Conservation (phyloP, 164 flowering plant genomes). For the Sextonia rubra region DNA sequence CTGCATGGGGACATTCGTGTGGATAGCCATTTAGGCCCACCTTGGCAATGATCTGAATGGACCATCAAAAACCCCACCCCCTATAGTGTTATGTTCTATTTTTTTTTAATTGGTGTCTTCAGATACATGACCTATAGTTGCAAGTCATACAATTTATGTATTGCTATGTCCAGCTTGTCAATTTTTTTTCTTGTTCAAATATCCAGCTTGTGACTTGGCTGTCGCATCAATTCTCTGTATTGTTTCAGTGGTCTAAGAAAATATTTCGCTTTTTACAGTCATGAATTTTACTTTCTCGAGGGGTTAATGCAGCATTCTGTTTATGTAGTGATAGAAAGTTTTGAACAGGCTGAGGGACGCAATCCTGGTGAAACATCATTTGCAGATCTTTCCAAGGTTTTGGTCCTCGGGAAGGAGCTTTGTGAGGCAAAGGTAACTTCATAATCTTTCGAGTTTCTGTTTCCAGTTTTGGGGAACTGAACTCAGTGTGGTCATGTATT, state of each 20-base stretch:
- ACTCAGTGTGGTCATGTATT: too few species aligned
- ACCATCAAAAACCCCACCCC: too few species aligned
- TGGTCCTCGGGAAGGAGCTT: slow-evolving; percentile 65
- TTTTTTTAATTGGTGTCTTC: too few species aligned
- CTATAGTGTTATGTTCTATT: too few species aligned
- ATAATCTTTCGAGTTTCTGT: not conserved
- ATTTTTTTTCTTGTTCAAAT: not conserved
- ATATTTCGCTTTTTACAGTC: not conserved
- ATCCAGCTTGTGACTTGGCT: not conserved
- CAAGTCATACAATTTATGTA: not conserved
- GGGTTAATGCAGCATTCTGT: not conserved
- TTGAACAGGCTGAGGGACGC: slow-evolving; percentile 64
- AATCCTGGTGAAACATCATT: slow-evolving; percentile 54
- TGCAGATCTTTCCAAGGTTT: slow-evolving; percentile 59
- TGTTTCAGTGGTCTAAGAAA: not conserved
- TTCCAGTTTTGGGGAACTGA: too few species aligned
- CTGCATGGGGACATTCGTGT: too few species aligned
- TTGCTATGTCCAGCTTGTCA: not conserved
- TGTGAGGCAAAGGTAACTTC: slow-evolving; percentile 57
- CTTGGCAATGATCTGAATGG: too few species aligned
- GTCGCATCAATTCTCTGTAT: not conserved
- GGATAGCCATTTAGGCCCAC: too few species aligned
- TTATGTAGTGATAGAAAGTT: slow-evolving; percentile 67
- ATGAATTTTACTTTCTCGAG: not conserved
- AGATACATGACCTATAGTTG: not conserved